Evolutionary conservation across 495 filamentous ascomycete species (phyloP), one percentile per base, ranked within the genome.

Genomic region (Pseudevernia furfuracea): DNA sequence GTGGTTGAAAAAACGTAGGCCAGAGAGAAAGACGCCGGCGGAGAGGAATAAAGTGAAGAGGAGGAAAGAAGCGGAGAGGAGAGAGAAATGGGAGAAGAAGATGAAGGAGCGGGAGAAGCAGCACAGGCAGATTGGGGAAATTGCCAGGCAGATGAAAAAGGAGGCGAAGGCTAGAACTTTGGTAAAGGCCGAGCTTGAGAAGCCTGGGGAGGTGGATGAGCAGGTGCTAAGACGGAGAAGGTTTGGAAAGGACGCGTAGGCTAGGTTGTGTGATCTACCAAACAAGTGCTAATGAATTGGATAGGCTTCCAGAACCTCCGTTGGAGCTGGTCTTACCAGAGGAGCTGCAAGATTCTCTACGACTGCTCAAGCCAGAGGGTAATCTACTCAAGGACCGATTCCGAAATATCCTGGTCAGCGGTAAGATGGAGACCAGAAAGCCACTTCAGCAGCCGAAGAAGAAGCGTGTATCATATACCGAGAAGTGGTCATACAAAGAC

Each of bases 401-500:
- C 79, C 82, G 95, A 60, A 96, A 84, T 74, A 80, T 97, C 73
- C 78, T 96, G 49, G 83, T 97, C 36, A 81, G 90, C 65, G 95
- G 94, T 58, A 96, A 94, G 76, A 75, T 97, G 59, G 94, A 98
- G 78, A 81, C 83, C 28, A 80, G 94, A 69, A 88, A 85, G 73
- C 84, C 86, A 14, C 81, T 94, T 61, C 80, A 85, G 46, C 90
- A 92, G 77, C 80, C 79, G 65, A 93, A 89, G 81, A 89, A 92
- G 77, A 80, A 83, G 64, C 89, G 85, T 81, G 85, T 77, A 70
- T 87, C 85, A 73, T 72, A 85, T 32, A 96, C 91, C 21, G 95
- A 96, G 83, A 97, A 96, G 77, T 98, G 94, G 94, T 81, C 86
- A 60, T 89, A 93, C 73, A 97, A 97, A 79, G 94, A 98, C 74